These are phyloP conservation scores for Xylaria digitata DNA, from an alignment of 2,329 filamentous ascomycete species.

Conservation along the genomic window DNA sequence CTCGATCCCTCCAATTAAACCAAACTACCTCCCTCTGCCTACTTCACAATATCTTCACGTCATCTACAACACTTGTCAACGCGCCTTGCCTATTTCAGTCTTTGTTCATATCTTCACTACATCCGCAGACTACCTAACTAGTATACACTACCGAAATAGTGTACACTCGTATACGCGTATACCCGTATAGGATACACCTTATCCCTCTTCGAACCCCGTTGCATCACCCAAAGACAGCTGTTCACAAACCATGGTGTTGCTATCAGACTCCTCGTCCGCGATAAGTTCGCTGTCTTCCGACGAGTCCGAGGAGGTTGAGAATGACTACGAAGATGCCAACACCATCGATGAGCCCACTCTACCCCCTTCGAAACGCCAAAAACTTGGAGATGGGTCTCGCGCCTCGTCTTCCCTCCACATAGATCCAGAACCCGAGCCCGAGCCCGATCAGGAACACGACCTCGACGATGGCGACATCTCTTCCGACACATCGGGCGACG, in stretches of 20 bases:
- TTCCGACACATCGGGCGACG: conserved; percentile 88
- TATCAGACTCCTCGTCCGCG: conserved; percentile 50
- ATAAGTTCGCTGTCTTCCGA: conserved; percentile 51
- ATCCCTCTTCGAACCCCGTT: conserved; percentile 4
- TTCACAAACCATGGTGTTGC: conserved; percentile 44
- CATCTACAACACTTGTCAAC: conserved; percentile 9
- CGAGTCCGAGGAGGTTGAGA: conserved; percentile 49
- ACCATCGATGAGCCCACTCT: conserved; percentile 46
- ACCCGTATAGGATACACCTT: conserved; percentile 26
- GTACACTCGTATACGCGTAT: background rate
- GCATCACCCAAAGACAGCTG: conserved; percentile 4
- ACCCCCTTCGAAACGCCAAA: conserved; percentile 53
- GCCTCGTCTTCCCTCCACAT: conserved; percentile 63
- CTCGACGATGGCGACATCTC: conserved; percentile 78
- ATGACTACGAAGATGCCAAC: conserved; percentile 48
- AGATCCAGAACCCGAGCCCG: conserved; percentile 60
- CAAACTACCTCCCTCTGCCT: conserved; percentile 16
- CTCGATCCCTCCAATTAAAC: conserved; percentile 26
- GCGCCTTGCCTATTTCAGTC: conserved; percentile 4
- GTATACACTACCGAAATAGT: background rate
- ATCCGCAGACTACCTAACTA: conserved; percentile 2
- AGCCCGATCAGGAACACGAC: conserved; percentile 53
- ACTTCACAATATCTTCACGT: conserved; percentile 14
- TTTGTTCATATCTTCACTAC: conserved; percentile 2
- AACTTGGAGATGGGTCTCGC: conserved; percentile 51